These are phyloP conservation scores for Dactylellina drechsleri DNA, from an alignment of 2,329 filamentous ascomycete genomes.

Conservation along the genomic window DNA sequence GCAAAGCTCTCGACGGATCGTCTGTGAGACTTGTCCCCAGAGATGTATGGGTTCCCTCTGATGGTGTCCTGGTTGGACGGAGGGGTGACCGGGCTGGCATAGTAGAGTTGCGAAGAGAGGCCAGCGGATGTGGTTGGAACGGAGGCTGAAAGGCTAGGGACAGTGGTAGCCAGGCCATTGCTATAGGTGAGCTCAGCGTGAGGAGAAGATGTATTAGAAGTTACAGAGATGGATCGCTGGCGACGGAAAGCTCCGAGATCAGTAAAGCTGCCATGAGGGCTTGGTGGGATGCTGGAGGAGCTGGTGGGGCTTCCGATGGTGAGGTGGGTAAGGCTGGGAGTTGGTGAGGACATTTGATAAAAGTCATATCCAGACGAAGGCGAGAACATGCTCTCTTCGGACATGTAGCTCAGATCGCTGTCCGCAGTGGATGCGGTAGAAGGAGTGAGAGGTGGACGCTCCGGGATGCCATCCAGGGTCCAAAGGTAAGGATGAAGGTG, in stretches of 20 bases:
- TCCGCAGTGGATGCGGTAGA: slow-evolving; percentile 52
- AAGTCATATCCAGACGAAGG: slow-evolving; percentile 75
- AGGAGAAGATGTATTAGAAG: slow-evolving; percentile 47
- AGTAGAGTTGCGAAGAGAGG: slow-evolving; percentile 35
- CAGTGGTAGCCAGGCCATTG: slow-evolving; percentile 49
- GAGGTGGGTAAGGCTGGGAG: slow-evolving; percentile 59
- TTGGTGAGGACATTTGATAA: slow-evolving; percentile 65
- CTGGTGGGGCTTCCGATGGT: slow-evolving; percentile 51
- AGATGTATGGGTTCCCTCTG: slow-evolving; percentile 52
- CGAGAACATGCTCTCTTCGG: slow-evolving; percentile 67
- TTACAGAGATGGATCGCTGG: slow-evolving; percentile 52
- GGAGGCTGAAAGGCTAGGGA: slow-evolving; percentile 37
- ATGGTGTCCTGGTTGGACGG: slow-evolving; percentile 49
- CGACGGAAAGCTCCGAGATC: slow-evolving; percentile 53
- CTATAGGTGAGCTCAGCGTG: slow-evolving; percentile 49
- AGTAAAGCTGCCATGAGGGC: slow-evolving; percentile 54
- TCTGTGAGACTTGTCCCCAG: slow-evolving; percentile 48
- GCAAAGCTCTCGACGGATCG: slow-evolving; percentile 51
- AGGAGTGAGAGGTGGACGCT: slow-evolving; percentile 56
- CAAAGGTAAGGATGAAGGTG: slow-evolving; percentile 51
- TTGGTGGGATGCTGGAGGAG: slow-evolving; percentile 49
- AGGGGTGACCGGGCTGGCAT: slow-evolving; percentile 45
- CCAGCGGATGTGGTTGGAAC: slow-evolving; percentile 38
- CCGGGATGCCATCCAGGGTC: slow-evolving; percentile 58
- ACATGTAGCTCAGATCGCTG: slow-evolving; percentile 54